Base-by-base conservation (phyloP, 371 early-diverging fungal genomes). In the Homolaphlyctis polyrhiza region DNA sequence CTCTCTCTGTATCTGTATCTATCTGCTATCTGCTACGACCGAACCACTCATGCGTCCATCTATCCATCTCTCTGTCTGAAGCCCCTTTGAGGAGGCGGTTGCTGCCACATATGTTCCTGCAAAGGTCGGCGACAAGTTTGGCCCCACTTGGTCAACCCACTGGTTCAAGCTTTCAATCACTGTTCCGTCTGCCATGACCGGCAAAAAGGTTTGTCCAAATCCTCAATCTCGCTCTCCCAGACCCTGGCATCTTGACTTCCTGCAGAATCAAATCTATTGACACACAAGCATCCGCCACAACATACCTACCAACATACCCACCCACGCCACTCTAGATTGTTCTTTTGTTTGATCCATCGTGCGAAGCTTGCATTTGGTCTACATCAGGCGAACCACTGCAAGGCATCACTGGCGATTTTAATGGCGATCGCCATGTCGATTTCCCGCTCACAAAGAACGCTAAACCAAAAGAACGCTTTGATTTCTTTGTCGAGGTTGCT, bases 291-390 rank as follows among this genome's bases (percentile, higher is more conserved):
- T n/a, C n/a, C n/a, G n/a, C n/a, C n/a, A n/a, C n/a, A n/a, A n/a
- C n/a, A n/a, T n/a, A n/a, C n/a, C n/a, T n/a, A n/a, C n/a, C n/a
- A n/a, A n/a, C n/a, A n/a, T n/a, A n/a, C n/a, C n/a, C n/a, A n/a
- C n/a, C n/a, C n/a, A n/a, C n/a, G n/a, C n/a, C n/a, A n/a, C n/a
- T n/a, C n/a, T n/a, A n/a, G n/a, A n/a, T 94, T 2, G 75, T 86
- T 21, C 75, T 96, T 30, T 71, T 84, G 50, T 96, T 93, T 83
- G 90, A 98, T 69, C 83, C 94, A 57, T 79, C 78, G 32, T 89
- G 86, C 66, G 97, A 98, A 74, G 95, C 86, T 13, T 75, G 96
- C 81, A 74, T 98, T 2, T 98, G 93, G 92, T 82, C 88, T 5
- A 75, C 67, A 1, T 85, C 90, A 13, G 97, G 98, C 0, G 69